Percentiles rank a stretch among this genome's conserved stretches.
Conservation (phyloP, 1,284 basidiomycete genomes). For the Sporisorium graminicola region DNA sequence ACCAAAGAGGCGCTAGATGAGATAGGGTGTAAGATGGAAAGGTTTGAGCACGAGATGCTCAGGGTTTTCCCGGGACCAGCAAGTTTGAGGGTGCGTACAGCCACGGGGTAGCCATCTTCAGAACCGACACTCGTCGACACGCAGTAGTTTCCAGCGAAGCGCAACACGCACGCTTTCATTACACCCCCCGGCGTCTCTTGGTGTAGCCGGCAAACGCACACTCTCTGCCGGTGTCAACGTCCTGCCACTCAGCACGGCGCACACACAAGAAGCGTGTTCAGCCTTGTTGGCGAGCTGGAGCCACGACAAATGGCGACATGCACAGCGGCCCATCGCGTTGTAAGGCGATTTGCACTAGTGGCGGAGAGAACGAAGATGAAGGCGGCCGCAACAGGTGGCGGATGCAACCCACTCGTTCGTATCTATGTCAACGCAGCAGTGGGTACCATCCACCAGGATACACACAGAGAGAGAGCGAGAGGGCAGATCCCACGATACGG, state of each 20-base stretch:
- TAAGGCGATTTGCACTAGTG: too few relatives aligned
- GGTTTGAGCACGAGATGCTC: not conserved
- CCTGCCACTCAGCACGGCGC: too few relatives aligned
- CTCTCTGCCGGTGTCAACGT: not conserved
- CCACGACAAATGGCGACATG: too few relatives aligned
- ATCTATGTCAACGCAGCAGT: not conserved
- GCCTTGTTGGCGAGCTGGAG: too few relatives aligned
- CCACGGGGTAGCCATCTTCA: too few relatives aligned
- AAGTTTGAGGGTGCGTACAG: not conserved
- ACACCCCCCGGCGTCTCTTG: not conserved
- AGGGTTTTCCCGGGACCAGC: not conserved
- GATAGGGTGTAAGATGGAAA: not conserved
- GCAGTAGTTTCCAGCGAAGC: not conserved
- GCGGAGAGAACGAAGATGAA: not conserved
- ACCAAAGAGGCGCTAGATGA: not conserved
- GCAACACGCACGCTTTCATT: not conserved
- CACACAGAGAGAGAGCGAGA: too few relatives aligned
- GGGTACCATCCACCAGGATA: not conserved
- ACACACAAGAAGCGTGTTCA: too few relatives aligned
- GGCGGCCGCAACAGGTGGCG: not conserved
- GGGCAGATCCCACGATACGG: not conserved
- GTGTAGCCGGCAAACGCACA: not conserved
- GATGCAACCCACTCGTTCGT: not conserved
- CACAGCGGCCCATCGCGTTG: too few relatives aligned
- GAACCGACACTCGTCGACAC: not conserved